Conservation (phyloP, 768 basidiomycete species). For the Kwoniella botswanensis region DNA sequence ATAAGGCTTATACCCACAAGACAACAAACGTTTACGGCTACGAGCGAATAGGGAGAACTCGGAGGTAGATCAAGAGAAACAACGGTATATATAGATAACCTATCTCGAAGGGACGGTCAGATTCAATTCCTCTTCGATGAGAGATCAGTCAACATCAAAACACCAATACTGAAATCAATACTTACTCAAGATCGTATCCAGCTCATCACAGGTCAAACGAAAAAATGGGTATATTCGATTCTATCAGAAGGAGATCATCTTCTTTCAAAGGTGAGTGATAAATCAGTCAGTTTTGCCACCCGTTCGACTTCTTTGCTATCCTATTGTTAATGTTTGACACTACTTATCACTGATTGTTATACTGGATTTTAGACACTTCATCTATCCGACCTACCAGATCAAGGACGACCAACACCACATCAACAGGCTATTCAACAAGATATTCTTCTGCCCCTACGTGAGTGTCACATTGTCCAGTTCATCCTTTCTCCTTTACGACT, state of each 20-base stretch:
- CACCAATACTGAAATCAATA: too few species aligned
- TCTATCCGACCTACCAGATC: not conserved
- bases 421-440: not conserved
- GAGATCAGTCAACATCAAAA: too few species aligned
- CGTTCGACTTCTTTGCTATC: not conserved
- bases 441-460: constrained; percentile 12
- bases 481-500: too few species aligned
- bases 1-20: not conserved
- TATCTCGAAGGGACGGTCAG: not conserved
- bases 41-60: not conserved
- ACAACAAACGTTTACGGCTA: not conserved
- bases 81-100: not conserved
- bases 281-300: not conserved
- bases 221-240: constrained; percentile 9
- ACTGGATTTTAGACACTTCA: not conserved
- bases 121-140: too few species aligned
- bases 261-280: constrained; percentile 3
- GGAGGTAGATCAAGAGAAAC: not conserved
- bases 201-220: not conserved
- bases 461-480: not conserved
- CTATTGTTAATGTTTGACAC: not conserved
- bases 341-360: not conserved
- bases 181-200: not conserved
- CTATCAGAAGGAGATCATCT: constrained; percentile 3
- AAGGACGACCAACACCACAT: not conserved